Conservation (phyloP, 495 filamentous ascomycete species). For the Aspergillus saccharolyticus region DNA sequence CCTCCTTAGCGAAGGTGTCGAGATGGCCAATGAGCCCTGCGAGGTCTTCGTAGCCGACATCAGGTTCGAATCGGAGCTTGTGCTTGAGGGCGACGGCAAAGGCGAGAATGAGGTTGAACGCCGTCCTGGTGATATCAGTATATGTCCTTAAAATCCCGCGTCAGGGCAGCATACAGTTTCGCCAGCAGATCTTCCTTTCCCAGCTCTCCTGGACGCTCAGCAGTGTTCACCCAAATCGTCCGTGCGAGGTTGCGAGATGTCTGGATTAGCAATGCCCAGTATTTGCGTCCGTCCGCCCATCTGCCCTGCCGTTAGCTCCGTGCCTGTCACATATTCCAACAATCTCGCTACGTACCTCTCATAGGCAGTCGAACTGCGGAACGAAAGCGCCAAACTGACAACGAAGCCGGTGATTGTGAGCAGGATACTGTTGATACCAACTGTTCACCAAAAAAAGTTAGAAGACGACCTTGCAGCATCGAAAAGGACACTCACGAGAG, state of each 20-base stretch:
- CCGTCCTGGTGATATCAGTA: constrained; percentile 45
- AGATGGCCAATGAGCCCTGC: constrained; percentile 42
- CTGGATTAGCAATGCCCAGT: constrained; percentile 70
- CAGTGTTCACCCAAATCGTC: constrained; percentile 71
- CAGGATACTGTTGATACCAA: constrained; percentile 61
- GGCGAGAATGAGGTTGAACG: constrained; percentile 75
- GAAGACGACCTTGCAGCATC: neutral
- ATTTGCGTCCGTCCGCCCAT: constrained; percentile 69
- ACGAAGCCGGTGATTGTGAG: constrained; percentile 88
- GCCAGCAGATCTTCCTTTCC: constrained; percentile 65
- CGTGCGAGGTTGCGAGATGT: constrained; percentile 69
- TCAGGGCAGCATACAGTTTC: constrained; percentile 49
- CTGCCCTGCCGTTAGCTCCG: constrained; percentile 16
- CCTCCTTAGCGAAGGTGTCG: constrained; percentile 60
- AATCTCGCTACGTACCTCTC: constrained; percentile 54
- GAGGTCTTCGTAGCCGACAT: constrained; percentile 64
- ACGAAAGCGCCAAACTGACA: constrained; percentile 75
- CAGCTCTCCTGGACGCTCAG: constrained; percentile 57
- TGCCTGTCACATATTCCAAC: too few species aligned
- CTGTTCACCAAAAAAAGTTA: constrained; percentile 15
- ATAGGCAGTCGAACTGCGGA: constrained; percentile 81
- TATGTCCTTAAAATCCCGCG: neutral
- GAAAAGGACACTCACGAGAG: constrained; percentile 34
- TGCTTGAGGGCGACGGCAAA: constrained; percentile 76
- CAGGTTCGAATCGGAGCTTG: constrained; percentile 83